phyloP scores from a whole-genome alignment of 129 eudicot genomes.

The Lactuca sativa region DNA sequence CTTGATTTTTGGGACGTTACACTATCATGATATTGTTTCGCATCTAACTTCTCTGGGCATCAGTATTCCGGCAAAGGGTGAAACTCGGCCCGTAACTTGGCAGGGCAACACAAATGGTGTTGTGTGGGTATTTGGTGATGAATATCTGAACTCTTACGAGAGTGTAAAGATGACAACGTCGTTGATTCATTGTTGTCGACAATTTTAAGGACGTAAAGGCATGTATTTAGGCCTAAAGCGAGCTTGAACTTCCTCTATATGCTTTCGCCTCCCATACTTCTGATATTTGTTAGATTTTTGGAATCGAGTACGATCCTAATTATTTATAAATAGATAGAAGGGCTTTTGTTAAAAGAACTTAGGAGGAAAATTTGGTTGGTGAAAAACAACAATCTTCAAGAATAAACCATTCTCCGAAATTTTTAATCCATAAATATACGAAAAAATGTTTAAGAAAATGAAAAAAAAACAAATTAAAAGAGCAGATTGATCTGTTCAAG shows the following conservation, averaged over 20 bases:
- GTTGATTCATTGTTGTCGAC: conserved; percentile 50
- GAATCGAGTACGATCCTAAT: background rate
- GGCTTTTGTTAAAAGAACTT: conserved; percentile 15
- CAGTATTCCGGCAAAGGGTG: no score
- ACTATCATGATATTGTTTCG: no score
- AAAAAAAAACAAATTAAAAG: background rate
- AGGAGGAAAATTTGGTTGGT: conserved; percentile 12
- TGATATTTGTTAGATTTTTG: background rate
- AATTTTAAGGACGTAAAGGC: conserved; percentile 57
- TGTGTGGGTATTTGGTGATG: conserved; percentile 52
- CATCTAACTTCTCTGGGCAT: no score
- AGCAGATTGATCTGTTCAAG: no score
- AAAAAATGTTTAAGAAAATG: no score
- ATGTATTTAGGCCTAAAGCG: conserved; percentile 62
- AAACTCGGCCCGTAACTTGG: no score
- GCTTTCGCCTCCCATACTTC: conserved; percentile 48
- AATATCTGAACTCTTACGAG: conserved; percentile 44
- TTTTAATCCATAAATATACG: conserved; percentile 37
- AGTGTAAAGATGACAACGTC: conserved; percentile 24
- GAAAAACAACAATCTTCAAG: conserved; percentile 38
- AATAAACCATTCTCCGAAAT: conserved; percentile 34
- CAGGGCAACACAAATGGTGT: no score
- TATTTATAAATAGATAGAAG: conserved; percentile 25
- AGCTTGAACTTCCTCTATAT: conserved; percentile 81
- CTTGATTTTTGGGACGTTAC: no score